Conservation (phyloP, 257 asterid species). For the Solanum clarkiae region DNA sequence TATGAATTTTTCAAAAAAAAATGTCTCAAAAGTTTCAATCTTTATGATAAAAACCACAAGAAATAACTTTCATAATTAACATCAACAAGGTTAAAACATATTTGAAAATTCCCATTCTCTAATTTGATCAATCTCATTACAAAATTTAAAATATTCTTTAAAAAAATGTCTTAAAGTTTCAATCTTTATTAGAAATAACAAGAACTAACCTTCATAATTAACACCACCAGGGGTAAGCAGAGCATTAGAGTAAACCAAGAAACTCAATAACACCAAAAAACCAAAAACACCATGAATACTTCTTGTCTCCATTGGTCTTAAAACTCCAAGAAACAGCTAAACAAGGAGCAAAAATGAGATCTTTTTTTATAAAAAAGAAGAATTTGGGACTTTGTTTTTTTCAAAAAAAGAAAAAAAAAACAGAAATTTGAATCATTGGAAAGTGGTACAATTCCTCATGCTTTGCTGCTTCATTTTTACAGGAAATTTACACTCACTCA, state of each 20-base stretch:
- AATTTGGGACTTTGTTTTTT: background rate
- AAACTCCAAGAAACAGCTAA: background rate
- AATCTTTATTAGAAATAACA: background rate
- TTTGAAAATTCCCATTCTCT: background rate
- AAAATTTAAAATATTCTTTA: background rate
- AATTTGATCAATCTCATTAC: background rate
- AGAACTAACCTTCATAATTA: constrained; percentile 68
- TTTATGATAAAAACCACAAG: background rate
- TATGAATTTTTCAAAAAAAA: too few relatives aligned
- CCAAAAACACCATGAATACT: constrained; percentile 14
- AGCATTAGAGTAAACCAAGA: constrained; percentile 37
- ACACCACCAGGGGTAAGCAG: constrained; percentile 78
- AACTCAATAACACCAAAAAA: constrained; percentile 23
- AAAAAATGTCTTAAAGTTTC: background rate
- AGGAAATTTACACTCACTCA: constrained; percentile 9
- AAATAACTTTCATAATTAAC: constrained; percentile 71
- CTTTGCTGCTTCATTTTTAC: constrained; percentile 2
- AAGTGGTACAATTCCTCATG: constrained; percentile 10
- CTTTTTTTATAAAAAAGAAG: background rate
- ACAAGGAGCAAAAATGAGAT: background rate
- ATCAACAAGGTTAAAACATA: constrained; percentile 59
- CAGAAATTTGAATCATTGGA: background rate
- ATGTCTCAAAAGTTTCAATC: background rate
- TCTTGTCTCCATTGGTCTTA: constrained; percentile 14
- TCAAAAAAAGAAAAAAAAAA: background rate